phyloP scores from a whole-genome alignment of 2,329 filamentous ascomycete species.

The Fusarium penzigii region DNA sequence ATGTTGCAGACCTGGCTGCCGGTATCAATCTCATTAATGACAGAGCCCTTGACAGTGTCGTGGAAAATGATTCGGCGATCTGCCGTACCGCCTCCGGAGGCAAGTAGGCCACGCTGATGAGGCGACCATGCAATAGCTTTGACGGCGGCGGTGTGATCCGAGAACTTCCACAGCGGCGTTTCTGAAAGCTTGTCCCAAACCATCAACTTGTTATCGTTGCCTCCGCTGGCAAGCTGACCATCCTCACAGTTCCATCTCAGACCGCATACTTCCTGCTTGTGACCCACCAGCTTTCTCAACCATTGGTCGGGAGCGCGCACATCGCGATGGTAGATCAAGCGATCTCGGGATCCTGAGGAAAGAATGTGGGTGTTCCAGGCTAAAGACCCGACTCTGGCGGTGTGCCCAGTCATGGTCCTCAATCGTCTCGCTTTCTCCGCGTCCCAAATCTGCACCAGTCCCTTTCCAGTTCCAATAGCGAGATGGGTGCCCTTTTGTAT shows the following conservation, averaged over 20 bases:
- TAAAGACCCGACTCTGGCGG: constrained; percentile 85
- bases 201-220: constrained; percentile 98
- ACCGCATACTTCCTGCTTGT: constrained; percentile 98
- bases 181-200: constrained; percentile 98
- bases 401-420: constrained; percentile 96
- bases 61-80: constrained; percentile 98
- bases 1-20: constrained; percentile 99
- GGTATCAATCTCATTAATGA: constrained; percentile 88
- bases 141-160: constrained; percentile 91
- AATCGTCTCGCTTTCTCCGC: constrained; percentile 82
- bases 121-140: constrained; percentile 99
- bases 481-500: constrained; percentile 97
- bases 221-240: constrained; percentile 89
- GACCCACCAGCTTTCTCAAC: constrained; percentile 81
- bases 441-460: constrained; percentile 96
- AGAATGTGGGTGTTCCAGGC: constrained; percentile 99
- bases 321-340: constrained; percentile 92
- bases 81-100: constrained; percentile 92
- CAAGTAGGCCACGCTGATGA: constrained; percentile 90
- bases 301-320: constrained; percentile 91
- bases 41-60: constrained; percentile 82
- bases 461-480: constrained; percentile 92
- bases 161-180: constrained; percentile 89
- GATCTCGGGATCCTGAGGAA: constrained; percentile 90
- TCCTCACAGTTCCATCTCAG: constrained; percentile 97